Conservation (phyloP, 192 early-diverging fungal genomes). For the Coemansia asiatica region DNA sequence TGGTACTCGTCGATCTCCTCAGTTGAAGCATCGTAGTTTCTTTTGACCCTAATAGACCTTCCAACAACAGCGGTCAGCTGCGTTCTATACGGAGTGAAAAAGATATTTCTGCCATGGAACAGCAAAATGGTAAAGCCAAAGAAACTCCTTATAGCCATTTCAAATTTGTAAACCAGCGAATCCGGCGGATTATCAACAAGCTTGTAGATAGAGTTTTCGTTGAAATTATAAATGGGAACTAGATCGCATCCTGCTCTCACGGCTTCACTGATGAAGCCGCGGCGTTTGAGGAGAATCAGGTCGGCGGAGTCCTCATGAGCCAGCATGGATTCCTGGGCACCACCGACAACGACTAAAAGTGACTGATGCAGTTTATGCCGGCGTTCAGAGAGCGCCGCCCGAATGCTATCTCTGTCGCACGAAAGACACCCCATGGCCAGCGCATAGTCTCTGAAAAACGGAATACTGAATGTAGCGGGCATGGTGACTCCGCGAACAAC, state of each 20-base stretch:
- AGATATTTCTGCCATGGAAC: constrained; percentile 84
- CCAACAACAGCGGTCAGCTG: constrained; percentile 51
- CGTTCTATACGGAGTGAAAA: constrained; percentile 60
- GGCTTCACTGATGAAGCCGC: constrained; percentile 91
- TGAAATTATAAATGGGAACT: constrained; percentile 90
- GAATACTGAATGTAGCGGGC: constrained; percentile 77
- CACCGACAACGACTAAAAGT: constrained; percentile 85
- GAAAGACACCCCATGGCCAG: constrained; percentile 76
- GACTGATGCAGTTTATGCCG: constrained; percentile 53
- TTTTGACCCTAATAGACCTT: constrained; percentile 32
- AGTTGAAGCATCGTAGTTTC: constrained; percentile 26
- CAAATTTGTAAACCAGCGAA: constrained; percentile 65
- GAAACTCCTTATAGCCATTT: constrained; percentile 68
- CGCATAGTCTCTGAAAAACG: constrained; percentile 82
- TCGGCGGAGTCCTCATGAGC: constrained; percentile 66
- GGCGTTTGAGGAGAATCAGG: constrained; percentile 72
- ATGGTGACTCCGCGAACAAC: constrained; percentile 78
- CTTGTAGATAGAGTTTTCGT: constrained; percentile 90
- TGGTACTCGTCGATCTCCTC: constrained; percentile 42
- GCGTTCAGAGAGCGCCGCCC: constrained; percentile 73
- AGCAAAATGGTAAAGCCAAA: constrained; percentile 74
- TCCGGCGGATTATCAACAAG: constrained; percentile 70
- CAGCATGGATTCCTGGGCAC: constrained; percentile 79
- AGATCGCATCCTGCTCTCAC: constrained; percentile 76
- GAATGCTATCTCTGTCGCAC: constrained; percentile 74